These are phyloP conservation scores for Hyphopichia homilentoma DNA, from an alignment of 805 yeast genomes.

Conservation along the genomic window DNA sequence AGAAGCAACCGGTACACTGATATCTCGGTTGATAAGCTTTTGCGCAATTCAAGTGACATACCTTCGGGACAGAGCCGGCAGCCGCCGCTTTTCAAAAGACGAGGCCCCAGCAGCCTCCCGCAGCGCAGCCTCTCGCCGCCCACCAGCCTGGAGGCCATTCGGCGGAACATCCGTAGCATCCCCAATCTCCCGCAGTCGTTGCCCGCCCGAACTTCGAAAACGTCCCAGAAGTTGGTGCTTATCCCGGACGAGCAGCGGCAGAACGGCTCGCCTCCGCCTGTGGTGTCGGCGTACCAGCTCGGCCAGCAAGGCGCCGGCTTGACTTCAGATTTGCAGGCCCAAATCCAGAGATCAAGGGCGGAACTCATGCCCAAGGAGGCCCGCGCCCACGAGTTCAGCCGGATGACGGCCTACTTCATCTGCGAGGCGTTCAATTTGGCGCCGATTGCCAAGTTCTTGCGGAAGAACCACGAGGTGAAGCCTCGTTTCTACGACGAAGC, in stretches of 20 bases:
- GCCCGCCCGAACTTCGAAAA: slow-evolving; percentile 77
- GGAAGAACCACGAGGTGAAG: slow-evolving; percentile 71
- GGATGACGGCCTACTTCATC: slow-evolving; percentile 90
- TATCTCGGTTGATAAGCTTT: slow-evolving; percentile 75
- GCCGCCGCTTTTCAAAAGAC: slow-evolving; percentile 23
- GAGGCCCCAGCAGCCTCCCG: slow-evolving; percentile 10
- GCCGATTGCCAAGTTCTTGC: slow-evolving; percentile 60
- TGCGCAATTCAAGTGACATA: slow-evolving; percentile 78
- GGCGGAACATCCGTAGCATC: slow-evolving; percentile 41
- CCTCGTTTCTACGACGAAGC: slow-evolving; percentile 91
- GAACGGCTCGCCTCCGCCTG: slow-evolving; percentile 13
- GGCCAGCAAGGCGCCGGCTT: slow-evolving; percentile 4
- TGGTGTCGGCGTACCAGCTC: no score
- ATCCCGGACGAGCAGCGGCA: slow-evolving; percentile 61
- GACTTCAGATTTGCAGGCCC: slow-evolving; percentile 18
- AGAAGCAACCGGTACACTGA: slow-evolving; percentile 55
- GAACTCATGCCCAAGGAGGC: slow-evolving; percentile 58
- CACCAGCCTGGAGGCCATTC: slow-evolving; percentile 1
- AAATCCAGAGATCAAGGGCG: slow-evolving; percentile 44
- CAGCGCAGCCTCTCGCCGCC: slow-evolving; percentile 19
- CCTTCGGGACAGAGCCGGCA: slow-evolving; percentile 70
- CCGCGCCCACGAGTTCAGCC: slow-evolving; percentile 60
- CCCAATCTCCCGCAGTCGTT: slow-evolving; percentile 54
- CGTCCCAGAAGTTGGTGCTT: slow-evolving; percentile 79
- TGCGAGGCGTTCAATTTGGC: slow-evolving; percentile 76